Percentiles rank a stretch among this genome's conserved stretches.
Conservation (phyloP, 306 rosid genomes). For the Herpetospermum pedunculosum region DNA sequence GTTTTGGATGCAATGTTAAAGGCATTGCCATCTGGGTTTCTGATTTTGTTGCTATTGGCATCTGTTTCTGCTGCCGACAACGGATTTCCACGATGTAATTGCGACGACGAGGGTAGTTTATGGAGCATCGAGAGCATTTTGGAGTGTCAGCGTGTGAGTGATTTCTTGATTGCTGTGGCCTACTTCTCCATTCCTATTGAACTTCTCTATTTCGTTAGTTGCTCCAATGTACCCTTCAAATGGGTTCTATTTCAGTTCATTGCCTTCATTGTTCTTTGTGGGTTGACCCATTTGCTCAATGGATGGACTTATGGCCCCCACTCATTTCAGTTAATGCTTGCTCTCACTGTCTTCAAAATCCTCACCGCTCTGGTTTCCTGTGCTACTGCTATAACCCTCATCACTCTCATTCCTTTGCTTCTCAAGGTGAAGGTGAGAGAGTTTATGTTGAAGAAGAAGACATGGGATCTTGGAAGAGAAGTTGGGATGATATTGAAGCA, state of each 20-base stretch:
- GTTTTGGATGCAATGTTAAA: conserved; percentile 70
- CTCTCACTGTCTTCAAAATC: conserved; percentile 85
- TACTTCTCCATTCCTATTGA: conserved; percentile 96
- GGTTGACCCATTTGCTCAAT: conserved; percentile 86
- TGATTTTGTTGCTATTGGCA: conserved; percentile 36
- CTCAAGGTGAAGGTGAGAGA: conserved; percentile 98
- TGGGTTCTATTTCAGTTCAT: conserved; percentile 95
- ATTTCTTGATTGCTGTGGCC: conserved; percentile 96
- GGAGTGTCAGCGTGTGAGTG: conserved; percentile 91
- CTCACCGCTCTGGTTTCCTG: conserved; percentile 96
- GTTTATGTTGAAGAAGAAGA: conserved; percentile 92
- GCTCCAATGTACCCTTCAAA: conserved; percentile 97
- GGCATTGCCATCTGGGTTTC: conserved; percentile 59
- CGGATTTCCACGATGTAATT: conserved; percentile 74
- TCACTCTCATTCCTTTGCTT: conserved; percentile 89
- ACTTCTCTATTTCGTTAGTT: conserved; percentile 84
- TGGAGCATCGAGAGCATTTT: conserved; percentile 85
- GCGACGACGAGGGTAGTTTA: conserved; percentile 82
- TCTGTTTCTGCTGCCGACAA: conserved; percentile 48
- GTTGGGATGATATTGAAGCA: conserved; percentile 80
- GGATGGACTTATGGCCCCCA: conserved; percentile 99
- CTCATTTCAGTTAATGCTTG: conserved; percentile 93
- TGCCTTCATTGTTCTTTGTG: conserved; percentile 91
- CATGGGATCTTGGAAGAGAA: conserved; percentile 98
- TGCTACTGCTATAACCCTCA: conserved; percentile 91